Percentiles rank a stretch among this genome's conserved stretches.
Conservation (phyloP, 2,329 filamentous ascomycete genomes). For the Penicillium palitans region DNA sequence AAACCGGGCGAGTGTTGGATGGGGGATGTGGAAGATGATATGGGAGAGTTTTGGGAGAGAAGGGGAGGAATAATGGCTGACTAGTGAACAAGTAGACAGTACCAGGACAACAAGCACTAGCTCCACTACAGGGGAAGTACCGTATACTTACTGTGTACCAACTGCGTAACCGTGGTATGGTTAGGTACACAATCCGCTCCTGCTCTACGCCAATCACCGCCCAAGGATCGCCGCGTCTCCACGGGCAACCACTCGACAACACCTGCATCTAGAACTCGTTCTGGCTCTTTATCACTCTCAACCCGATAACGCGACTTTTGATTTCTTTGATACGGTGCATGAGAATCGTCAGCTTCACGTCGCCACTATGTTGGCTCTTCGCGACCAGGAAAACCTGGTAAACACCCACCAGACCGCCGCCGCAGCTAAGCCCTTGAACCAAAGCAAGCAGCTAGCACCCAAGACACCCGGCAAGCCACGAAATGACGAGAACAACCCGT, state of each 20-base stretch:
- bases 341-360: conserved; percentile 17
- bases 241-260: conserved; percentile 41
- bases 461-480: conserved; percentile 83
- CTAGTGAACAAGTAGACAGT: conserved; percentile 15
- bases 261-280: conserved; percentile 28
- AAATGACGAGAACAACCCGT: conserved; percentile 81
- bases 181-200: conserved; percentile 14
- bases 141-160: conserved; percentile 17
- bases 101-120: conserved; percentile 6
- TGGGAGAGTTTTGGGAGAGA: conserved; percentile 23
- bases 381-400: conserved; percentile 86
- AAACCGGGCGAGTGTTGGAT: conserved; percentile 24
- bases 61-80: conserved; percentile 21
- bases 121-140: conserved; percentile 15
- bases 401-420: conserved; percentile 71
- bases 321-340: conserved; percentile 21
- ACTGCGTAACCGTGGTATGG: conserved; percentile 6
- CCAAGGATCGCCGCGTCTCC: conserved; percentile 34
- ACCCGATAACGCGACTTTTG: conserved; percentile 11
- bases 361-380: conserved; percentile 69
- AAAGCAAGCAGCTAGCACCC: conserved; percentile 63
- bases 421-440: conserved; percentile 70
- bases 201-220: conserved; percentile 22
- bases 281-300: conserved; percentile 9
- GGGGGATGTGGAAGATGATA: conserved; percentile 11